Conservation (phyloP, 352 stramenopile genomes). For the Thalassiosira mediterranea region DNA sequence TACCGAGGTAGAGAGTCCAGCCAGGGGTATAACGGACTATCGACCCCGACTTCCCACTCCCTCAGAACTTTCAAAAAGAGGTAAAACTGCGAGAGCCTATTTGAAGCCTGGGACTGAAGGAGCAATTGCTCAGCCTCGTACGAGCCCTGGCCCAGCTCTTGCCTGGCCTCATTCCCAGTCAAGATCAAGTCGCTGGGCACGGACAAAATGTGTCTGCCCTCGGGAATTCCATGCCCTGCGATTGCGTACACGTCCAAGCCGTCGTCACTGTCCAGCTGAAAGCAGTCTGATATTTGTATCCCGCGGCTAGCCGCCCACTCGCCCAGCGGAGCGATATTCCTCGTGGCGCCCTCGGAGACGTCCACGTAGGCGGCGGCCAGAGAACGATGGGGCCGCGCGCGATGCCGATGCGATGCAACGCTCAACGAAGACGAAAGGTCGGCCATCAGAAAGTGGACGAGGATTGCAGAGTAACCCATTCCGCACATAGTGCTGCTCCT, state of each 20-base stretch:
- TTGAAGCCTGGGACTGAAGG: background rate
- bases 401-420: too few relatives aligned
- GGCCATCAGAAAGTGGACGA: too few relatives aligned
- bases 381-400: too few relatives aligned
- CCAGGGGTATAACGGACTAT: conserved; percentile 30
- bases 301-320: conserved; percentile 53
- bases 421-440: too few relatives aligned
- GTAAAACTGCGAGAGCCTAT: conserved; percentile 26
- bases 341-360: conserved; percentile 25
- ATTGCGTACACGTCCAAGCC: conserved; percentile 23
- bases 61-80: conserved; percentile 47
- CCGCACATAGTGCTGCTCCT: too few relatives aligned
- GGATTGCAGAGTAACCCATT: too few relatives aligned
- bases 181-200: conserved; percentile 55
- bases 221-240: conserved; percentile 36
- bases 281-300: conserved; percentile 42
- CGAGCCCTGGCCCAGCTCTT: conserved; percentile 39
- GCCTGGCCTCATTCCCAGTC: conserved; percentile 15
- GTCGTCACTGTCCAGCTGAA: conserved; percentile 34
- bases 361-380: too few relatives aligned
- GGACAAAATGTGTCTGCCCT: conserved; percentile 28
- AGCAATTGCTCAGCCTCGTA: conserved; percentile 20
- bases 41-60: conserved; percentile 40
- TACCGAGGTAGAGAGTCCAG: conserved; percentile 43
- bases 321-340: conserved; percentile 48